Conservation (phyloP, 495 filamentous ascomycete species). For the Letharia columbiana region DNA sequence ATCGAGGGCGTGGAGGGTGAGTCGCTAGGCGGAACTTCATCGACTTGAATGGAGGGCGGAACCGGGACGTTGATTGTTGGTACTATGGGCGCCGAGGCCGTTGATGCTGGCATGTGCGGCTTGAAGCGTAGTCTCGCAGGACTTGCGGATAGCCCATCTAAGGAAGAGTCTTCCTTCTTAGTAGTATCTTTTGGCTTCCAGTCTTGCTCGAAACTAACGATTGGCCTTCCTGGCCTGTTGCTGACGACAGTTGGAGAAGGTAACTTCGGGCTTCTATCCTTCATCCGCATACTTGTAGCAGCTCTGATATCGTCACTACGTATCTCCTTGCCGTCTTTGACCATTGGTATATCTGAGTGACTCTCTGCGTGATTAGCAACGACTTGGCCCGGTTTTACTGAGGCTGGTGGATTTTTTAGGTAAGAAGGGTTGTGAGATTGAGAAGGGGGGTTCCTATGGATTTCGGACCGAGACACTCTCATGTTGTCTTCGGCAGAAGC, state of each 20-base stretch:
- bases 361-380: slow-evolving; percentile 17
- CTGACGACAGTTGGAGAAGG: slow-evolving; percentile 82
- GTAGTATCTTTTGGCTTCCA: slow-evolving; percentile 57
- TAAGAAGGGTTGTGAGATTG: slow-evolving; percentile 70
- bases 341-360: slow-evolving; percentile 32
- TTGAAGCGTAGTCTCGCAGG: slow-evolving; percentile 11
- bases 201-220: slow-evolving; percentile 81
- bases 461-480: slow-evolving; percentile 57
- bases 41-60: slow-evolving; percentile 35
- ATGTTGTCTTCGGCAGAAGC: slow-evolving; percentile 41
- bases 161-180: slow-evolving; percentile 24
- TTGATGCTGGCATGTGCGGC: slow-evolving; percentile 23
- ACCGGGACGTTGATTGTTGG: slow-evolving; percentile 50
- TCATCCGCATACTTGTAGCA: slow-evolving; percentile 84
- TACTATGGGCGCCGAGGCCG: slow-evolving; percentile 33
- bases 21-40: slow-evolving; percentile 12
- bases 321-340: slow-evolving; percentile 70
- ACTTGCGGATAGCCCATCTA: neutral
- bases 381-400: slow-evolving; percentile 26
- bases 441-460: slow-evolving; percentile 66
- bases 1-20: slow-evolving; percentile 48
- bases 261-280: slow-evolving; percentile 73
- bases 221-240: slow-evolving; percentile 73
- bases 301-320: slow-evolving; percentile 76
- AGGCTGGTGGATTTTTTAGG: slow-evolving; percentile 47